Evolutionary conservation across 176 grass and related monocot species (phyloP), one percentile per base, ranked within the genome.

Genomic region (Carex pumila): DNA sequence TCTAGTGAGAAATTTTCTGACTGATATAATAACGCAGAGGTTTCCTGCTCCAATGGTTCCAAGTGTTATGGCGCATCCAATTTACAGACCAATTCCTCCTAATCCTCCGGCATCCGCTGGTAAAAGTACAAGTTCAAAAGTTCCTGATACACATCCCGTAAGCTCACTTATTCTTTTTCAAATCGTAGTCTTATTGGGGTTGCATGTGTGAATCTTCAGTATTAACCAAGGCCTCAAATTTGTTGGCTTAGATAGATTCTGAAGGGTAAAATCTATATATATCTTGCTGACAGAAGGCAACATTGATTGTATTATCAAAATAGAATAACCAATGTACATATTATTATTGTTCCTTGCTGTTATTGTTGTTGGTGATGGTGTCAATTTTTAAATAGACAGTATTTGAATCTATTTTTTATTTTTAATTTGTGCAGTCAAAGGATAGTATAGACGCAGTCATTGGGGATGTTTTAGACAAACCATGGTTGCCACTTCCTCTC

Each of bases 401-500:
- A 66, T 66, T 32, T 77, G 25, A 25, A 17, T 1, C 4, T 56
- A 32, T 15, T 77, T 32, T 25, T 50, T 73, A 1, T 83, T 75
- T 18, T 29, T 5, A 0, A 53, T 50, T 61, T 31, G 83, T 81
- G 12, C 83, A 98, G 95, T 86, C 91, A 41, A 90, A 65, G 5
- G 92, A 95, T 79, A 89, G 88, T 82, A 88, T 98, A 65, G 95
- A 98, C 63, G 91, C 82, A 65, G 92, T 88, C 34, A 98, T 98
- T 11, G 92, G 88, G 84, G 92, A 98, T 72, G 92, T 91, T 83
- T 88, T 98, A 84, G 75, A 79, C 17, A 92, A 91, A 70, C 95
- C 92, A 72, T 98, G 92, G 92, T 63, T 93, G 85, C 95, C 92
- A 14, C 82, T 95, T 37, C 95, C 92, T 54, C 92, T 98, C 61